Conservation (phyloP, 257 asterid species). For the Primulina tabacum region DNA sequence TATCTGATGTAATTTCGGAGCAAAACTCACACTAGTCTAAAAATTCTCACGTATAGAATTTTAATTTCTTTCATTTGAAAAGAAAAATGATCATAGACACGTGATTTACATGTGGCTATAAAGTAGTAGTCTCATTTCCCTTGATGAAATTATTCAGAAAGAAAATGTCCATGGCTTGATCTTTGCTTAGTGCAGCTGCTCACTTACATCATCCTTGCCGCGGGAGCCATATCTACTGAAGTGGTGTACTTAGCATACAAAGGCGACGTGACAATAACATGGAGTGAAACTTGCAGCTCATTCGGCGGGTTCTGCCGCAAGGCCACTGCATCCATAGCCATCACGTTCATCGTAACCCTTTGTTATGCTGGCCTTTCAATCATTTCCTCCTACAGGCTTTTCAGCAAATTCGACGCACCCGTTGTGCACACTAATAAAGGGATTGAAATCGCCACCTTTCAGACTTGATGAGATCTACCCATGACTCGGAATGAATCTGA, state of each 20-base stretch:
- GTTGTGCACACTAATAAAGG: conserved; percentile 26
- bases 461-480: neutral
- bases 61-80: too few relatives aligned
- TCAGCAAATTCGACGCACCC: conserved; percentile 84
- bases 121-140: too few relatives aligned
- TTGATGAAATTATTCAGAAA: too few relatives aligned
- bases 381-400: conserved; percentile 72
- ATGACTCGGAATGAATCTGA: neutral
- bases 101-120: too few relatives aligned
- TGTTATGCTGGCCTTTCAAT: conserved; percentile 71
- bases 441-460: neutral
- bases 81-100: too few relatives aligned
- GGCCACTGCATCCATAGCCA: conserved; percentile 62
- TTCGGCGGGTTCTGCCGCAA: conserved; percentile 69
- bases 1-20: too few relatives aligned
- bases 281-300: conserved; percentile 72
- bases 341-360: conserved; percentile 61
- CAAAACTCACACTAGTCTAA: too few relatives aligned
- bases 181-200: conserved; percentile 44
- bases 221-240: conserved; percentile 68
- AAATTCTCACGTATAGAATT: too few relatives aligned
- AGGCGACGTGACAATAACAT: conserved; percentile 62
- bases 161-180: neutral
- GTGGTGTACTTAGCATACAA: conserved; percentile 77
- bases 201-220: conserved; percentile 68